These are phyloP conservation scores for Moesziomyces sp. DNA, from an alignment of 1,284 basidiomycete species.

Conservation along the genomic window DNA sequence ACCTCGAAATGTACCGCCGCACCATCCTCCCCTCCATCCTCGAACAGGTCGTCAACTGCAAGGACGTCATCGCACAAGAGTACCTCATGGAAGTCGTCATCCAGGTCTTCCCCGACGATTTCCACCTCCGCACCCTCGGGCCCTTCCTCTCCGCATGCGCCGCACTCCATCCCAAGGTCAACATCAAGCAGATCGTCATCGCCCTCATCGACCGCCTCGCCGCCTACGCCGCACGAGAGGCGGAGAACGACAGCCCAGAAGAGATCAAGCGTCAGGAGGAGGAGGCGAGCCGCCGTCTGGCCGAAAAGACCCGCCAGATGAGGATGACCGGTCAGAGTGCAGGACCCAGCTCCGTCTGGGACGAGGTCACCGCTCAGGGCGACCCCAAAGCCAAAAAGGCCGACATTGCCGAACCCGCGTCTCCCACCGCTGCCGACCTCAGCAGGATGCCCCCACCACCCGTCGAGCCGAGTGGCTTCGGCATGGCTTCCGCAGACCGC, in stretches of 20 bases:
- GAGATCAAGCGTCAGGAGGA: conserved; percentile 64
- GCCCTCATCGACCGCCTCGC: conserved; percentile 66
- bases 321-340: conserved; percentile 51
- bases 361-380: conserved; percentile 58
- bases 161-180: conserved; percentile 66
- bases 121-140: conserved; percentile 64
- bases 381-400: conserved; percentile 45
- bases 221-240: conserved; percentile 65
- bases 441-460: conserved; percentile 46
- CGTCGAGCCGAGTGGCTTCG: conserved; percentile 52
- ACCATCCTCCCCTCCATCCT: conserved; percentile 65
- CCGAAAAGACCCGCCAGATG: conserved; percentile 62
- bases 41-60: conserved; percentile 67
- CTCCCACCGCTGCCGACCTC: conserved; percentile 33
- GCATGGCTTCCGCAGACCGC: conserved; percentile 42
- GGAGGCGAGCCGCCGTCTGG: conserved; percentile 58
- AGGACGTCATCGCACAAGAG: conserved; percentile 67
- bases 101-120: conserved; percentile 68
- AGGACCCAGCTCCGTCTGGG: conserved; percentile 57
- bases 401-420: conserved; percentile 54
- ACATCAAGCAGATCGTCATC: conserved; percentile 68
- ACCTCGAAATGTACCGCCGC: conserved; percentile 62
- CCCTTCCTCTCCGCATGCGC: conserved; percentile 66
- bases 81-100: conserved; percentile 68
- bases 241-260: conserved; percentile 65